Conservation (phyloP, 2,329 filamentous ascomycete genomes). For the Plenodomus biglobosus region DNA sequence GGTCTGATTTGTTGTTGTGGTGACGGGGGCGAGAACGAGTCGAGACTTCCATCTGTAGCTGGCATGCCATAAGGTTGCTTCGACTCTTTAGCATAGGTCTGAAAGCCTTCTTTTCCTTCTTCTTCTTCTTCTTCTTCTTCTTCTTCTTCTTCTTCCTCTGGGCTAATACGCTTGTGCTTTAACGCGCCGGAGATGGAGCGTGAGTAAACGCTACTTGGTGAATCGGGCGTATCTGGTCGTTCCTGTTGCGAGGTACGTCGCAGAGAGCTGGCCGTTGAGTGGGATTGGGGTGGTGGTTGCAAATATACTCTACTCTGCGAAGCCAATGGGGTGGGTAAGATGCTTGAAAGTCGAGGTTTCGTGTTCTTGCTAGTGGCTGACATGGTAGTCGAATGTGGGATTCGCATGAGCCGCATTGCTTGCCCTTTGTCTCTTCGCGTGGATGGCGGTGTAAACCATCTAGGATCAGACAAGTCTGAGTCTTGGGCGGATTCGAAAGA, state of each 20-base stretch:
- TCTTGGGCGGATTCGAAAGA: not conserved
- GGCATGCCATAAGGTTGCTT: no score
- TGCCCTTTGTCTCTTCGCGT: conserved; percentile 8
- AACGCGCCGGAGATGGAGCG: conserved; percentile 4
- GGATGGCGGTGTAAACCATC: conserved; percentile 20
- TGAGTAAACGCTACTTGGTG: conserved; percentile 7
- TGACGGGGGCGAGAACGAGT: no score
- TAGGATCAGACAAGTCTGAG: conserved; percentile 6
- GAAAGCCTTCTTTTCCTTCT: no score
- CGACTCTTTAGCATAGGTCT: no score
- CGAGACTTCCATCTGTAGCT: no score
- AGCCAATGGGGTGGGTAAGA: not conserved
- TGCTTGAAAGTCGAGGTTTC: not conserved
- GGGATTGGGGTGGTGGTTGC: not conserved
- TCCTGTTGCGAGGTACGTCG: not conserved
- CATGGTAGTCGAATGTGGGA: not conserved
- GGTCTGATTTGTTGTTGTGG: no score
- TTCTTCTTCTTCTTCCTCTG: not conserved
- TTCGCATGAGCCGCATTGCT: not conserved
- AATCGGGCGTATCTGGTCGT: not conserved
- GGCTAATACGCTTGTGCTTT: not conserved
- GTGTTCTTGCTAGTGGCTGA: not conserved
- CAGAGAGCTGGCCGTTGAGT: not conserved
- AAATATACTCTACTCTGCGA: not conserved
- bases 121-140: not conserved